Conservation (phyloP, 163 green algal genomes). For the Scenedesmus sp. region DNA sequence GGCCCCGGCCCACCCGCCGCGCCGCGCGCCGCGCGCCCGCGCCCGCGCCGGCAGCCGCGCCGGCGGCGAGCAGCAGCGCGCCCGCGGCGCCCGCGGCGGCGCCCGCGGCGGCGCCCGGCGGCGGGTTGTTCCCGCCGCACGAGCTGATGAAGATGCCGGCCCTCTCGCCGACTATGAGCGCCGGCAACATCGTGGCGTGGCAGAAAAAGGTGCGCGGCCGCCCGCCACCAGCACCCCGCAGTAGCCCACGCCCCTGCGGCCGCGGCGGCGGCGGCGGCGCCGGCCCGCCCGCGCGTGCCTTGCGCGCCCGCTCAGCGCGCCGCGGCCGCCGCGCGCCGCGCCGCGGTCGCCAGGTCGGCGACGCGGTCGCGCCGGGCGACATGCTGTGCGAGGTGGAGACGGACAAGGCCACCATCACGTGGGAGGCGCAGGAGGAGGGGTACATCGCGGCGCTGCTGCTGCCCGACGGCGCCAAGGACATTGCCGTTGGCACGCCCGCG, state of each 20-base stretch:
- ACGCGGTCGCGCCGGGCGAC: slow-evolving; percentile 81
- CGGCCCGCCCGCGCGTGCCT: background rate
- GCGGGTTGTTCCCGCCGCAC: slow-evolving; percentile 61
- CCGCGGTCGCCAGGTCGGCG: slow-evolving; percentile 54
- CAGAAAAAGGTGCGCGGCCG: slow-evolving; percentile 61
- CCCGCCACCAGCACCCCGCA: too few species aligned
- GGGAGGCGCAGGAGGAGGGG: slow-evolving; percentile 95
- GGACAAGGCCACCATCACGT: slow-evolving; percentile 91
- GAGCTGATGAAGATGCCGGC: slow-evolving; percentile 82
- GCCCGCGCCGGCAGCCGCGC: too few species aligned
- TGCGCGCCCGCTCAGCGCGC: too few species aligned
- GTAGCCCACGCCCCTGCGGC: background rate
- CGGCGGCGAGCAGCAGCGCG: slow-evolving; percentile 7
- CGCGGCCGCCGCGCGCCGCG: too few species aligned
- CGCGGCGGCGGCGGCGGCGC: background rate
- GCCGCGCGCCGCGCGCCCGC: too few species aligned
- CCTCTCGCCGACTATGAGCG: slow-evolving; percentile 90
- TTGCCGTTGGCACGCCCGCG: slow-evolving; percentile 83
- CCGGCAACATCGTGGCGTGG: slow-evolving; percentile 85
- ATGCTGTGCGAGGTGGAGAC: slow-evolving; percentile 92
- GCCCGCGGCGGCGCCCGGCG: slow-evolving; percentile 19
- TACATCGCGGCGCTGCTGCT: slow-evolving; percentile 92
- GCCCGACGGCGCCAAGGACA: slow-evolving; percentile 74
- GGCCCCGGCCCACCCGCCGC: too few species aligned
- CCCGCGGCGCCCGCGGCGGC: slow-evolving; percentile 10